Evolutionary conservation across 768 basidiomycete species (phyloP).

Genomic region (Podaxis mareebaensis): DNA sequence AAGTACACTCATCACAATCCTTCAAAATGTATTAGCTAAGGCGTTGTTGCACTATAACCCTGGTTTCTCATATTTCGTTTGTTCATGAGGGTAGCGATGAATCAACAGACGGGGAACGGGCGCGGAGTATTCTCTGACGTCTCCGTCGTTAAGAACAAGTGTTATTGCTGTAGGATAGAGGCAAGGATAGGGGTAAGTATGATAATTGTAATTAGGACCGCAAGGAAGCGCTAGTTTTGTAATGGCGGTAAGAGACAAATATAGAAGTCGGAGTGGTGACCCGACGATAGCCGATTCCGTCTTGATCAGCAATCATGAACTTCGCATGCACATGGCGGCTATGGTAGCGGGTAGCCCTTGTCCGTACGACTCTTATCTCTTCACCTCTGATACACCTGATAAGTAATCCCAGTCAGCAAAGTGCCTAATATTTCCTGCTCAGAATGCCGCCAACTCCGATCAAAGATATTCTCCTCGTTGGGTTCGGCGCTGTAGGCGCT

Average conservation of each 20-base stretch:
- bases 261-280: neutral
- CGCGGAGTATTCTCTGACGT: too few relatives aligned
- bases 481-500: constrained; percentile 66
- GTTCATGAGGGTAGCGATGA: too few relatives aligned
- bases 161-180: too few relatives aligned
- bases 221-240: neutral
- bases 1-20: neutral
- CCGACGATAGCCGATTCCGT: neutral
- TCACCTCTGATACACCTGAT: neutral
- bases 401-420: neutral
- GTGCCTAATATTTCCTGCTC: neutral
- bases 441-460: constrained; percentile 18
- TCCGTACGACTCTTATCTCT: neutral
- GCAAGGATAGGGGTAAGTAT: too few relatives aligned
- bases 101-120: too few relatives aligned
- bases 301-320: neutral
- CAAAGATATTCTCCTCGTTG: constrained; percentile 60
- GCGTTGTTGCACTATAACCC: too few relatives aligned
- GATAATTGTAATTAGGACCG: too few relatives aligned
- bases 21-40: neutral
- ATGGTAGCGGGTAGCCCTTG: neutral
- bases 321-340: neutral
- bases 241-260: neutral
- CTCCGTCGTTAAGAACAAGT: too few relatives aligned
- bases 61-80: too few relatives aligned